These are phyloP conservation scores for Aspergillus sp. DNA, from an alignment of 2,329 filamentous ascomycete species.

Conservation along the genomic window DNA sequence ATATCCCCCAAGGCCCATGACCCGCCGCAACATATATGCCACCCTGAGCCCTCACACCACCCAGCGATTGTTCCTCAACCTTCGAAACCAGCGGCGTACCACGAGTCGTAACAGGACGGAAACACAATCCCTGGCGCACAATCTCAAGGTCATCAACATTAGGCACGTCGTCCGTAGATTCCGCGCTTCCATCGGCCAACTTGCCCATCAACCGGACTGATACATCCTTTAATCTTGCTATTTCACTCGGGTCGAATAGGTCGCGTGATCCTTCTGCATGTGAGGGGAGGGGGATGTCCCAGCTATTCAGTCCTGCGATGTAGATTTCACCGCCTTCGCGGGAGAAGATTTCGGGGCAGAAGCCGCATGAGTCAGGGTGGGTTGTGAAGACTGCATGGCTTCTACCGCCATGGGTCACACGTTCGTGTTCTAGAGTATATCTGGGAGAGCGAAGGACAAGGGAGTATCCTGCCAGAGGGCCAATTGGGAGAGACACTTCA, in stretches of 20 bases:
- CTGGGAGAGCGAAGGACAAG: constrained; percentile 58
- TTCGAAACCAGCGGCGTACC: constrained; percentile 59
- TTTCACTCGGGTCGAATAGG: constrained; percentile 39
- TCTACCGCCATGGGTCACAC: constrained; percentile 32
- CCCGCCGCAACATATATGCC: constrained; percentile 66
- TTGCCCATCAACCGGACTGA: constrained; percentile 29
- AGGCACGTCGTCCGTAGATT: constrained; percentile 17
- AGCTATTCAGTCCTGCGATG: constrained; percentile 63
- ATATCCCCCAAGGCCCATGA: constrained; percentile 71
- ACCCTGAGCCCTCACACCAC: constrained; percentile 31
- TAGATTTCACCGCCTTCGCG: constrained; percentile 63
- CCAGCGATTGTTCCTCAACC: constrained; percentile 52
- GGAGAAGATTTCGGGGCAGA: constrained; percentile 66
- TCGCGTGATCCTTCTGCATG: constrained; percentile 36
- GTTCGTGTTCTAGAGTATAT: constrained; percentile 27
- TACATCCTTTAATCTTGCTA: constrained; percentile 24
- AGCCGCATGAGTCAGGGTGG: constrained; percentile 45
- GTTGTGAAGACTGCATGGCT: constrained; percentile 66
- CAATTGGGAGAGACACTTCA: constrained; percentile 48
- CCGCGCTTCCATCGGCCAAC: constrained; percentile 8
- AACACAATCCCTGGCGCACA: constrained; percentile 62
- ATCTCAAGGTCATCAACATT: constrained; percentile 52
- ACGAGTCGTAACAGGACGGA: constrained; percentile 60
- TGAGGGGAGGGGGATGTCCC: constrained; percentile 53
- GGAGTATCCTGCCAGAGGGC: constrained; percentile 63